A percentile compares a stretch with the other conserved stretches of the same genome.
Evolutionary conservation across 2,329 filamentous ascomycete species (phyloP).

Genomic region (Pseudogymnoascus sp.): DNA sequence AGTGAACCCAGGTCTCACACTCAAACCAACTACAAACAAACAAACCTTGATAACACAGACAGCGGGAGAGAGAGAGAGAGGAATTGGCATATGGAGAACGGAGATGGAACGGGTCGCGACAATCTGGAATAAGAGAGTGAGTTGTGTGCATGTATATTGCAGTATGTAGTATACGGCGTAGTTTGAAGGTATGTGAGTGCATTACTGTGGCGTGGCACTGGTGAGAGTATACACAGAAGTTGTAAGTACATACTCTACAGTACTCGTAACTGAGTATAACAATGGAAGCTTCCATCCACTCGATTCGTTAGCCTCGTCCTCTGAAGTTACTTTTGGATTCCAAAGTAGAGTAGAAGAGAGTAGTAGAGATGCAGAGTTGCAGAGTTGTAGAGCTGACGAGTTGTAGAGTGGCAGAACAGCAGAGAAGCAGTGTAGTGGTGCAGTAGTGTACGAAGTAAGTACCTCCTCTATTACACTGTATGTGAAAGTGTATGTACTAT

Average conservation of each 20-base stretch:
- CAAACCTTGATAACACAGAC: not conserved
- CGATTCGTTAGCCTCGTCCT: not conserved
- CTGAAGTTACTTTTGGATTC: not conserved
- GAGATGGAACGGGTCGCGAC: constrained; percentile 1
- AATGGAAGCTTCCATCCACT: constrained; percentile 2
- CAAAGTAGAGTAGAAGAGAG: not conserved
- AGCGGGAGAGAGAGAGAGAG: not conserved
- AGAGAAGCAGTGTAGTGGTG: not conserved
- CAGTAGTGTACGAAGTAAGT: not conserved
- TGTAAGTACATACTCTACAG: not conserved
- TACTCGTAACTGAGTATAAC: not conserved
- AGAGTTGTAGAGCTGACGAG: not conserved
- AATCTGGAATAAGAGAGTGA: not conserved
- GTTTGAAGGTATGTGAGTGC: not conserved
- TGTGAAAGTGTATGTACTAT: not conserved
- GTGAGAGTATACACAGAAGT: not conserved
- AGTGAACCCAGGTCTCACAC: not conserved
- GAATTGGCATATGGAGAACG: not conserved
- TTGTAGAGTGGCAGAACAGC: too few relatives aligned
- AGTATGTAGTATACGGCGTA: not conserved
- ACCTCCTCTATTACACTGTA: not conserved
- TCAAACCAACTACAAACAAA: not conserved
- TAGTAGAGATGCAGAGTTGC: not conserved
- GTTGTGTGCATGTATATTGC: not conserved
- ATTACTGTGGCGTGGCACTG: not conserved